phyloP scores from a whole-genome alignment of 768 basidiomycete species.

The Termitomyces titanicus region DNA sequence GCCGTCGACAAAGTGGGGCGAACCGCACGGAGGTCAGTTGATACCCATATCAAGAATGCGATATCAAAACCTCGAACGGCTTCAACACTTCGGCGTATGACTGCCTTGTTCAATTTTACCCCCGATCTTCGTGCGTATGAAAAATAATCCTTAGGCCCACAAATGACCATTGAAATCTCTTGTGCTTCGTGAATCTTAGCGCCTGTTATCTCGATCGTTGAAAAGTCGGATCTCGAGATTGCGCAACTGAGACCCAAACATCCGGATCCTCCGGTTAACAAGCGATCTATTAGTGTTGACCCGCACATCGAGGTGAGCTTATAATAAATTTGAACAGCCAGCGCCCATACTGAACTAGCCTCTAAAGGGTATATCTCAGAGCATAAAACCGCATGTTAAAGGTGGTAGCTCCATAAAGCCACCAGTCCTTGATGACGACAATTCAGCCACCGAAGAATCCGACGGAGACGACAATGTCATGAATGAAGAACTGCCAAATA shows the following conservation, averaged over 20 bases:
- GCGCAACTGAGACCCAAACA: constrained; percentile 5
- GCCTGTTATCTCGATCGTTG: constrained; percentile 41
- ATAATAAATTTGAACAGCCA: neutral
- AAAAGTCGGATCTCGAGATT: constrained; percentile 39
- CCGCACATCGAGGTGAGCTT: constrained; percentile 11
- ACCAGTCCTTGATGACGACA: constrained; percentile 26
- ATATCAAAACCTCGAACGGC: constrained; percentile 66
- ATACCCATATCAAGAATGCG: constrained; percentile 70
- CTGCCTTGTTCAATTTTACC: constrained; percentile 67
- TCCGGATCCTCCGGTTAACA: constrained; percentile 13
- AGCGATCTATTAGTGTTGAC: constrained; percentile 9
- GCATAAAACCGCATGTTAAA: constrained; percentile 1
- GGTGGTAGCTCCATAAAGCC: constrained; percentile 2
- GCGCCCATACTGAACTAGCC: neutral
- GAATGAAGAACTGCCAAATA: constrained; percentile 7
- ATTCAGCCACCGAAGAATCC: constrained; percentile 45
- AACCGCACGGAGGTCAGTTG: constrained; percentile 62
- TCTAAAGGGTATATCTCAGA: constrained; percentile 5
- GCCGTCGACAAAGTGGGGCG: constrained; percentile 67
- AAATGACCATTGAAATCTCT: constrained; percentile 9
- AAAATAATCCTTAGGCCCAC: constrained; percentile 2
- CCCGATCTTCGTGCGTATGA: constrained; percentile 58
- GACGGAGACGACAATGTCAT: constrained; percentile 29
- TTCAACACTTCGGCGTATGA: constrained; percentile 65
- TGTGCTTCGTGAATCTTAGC: constrained; percentile 34